phyloP scores from a whole-genome alignment of 805 yeast species.

The Wickerhamomyces sydowiorum region DNA sequence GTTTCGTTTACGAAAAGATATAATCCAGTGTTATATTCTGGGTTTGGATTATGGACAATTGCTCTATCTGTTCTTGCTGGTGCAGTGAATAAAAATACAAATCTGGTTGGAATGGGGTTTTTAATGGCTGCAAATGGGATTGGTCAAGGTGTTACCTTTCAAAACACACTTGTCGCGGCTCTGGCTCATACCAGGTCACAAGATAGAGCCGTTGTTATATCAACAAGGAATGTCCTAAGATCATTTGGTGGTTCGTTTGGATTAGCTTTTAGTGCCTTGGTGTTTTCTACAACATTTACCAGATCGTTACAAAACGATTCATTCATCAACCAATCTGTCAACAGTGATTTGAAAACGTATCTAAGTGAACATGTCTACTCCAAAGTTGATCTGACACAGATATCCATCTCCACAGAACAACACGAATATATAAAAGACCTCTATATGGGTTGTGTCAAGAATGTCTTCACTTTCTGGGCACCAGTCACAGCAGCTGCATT shows the following conservation, averaged over 20 bases:
- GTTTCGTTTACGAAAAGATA: slow-evolving; percentile 10
- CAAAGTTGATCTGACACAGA: slow-evolving; percentile 7
- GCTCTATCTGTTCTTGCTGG: slow-evolving; percentile 9
- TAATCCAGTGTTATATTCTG: slow-evolving; percentile 12
- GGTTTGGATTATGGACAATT: slow-evolving; percentile 13
- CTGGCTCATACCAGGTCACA: slow-evolving; percentile 45
- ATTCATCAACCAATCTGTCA: slow-evolving; percentile 10
- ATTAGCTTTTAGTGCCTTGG: slow-evolving; percentile 33
- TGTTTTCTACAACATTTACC: slow-evolving; percentile 17
- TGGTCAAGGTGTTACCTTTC: slow-evolving; percentile 26
- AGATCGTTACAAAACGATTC: slow-evolving; percentile 6
- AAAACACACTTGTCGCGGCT: slow-evolving; percentile 14
- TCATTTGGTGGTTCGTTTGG: slow-evolving; percentile 63
- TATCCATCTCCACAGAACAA: slow-evolving; percentile 6
- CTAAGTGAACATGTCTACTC: slow-evolving; percentile 14
- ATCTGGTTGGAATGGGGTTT: slow-evolving; percentile 29
- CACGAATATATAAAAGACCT: slow-evolving; percentile 8
- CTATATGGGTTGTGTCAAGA: slow-evolving; percentile 12
- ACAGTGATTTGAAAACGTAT: slow-evolving; percentile 5
- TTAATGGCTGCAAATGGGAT: slow-evolving; percentile 32
- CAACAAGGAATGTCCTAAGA: slow-evolving; percentile 50
- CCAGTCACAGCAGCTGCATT: slow-evolving; percentile 12
- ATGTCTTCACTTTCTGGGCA: slow-evolving; percentile 16
- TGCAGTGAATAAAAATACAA: slow-evolving; percentile 5
- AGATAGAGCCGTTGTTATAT: slow-evolving; percentile 54